phyloP scores from a whole-genome alignment of 2,329 filamentous ascomycete genomes.

The Fusarium miscanthi region DNA sequence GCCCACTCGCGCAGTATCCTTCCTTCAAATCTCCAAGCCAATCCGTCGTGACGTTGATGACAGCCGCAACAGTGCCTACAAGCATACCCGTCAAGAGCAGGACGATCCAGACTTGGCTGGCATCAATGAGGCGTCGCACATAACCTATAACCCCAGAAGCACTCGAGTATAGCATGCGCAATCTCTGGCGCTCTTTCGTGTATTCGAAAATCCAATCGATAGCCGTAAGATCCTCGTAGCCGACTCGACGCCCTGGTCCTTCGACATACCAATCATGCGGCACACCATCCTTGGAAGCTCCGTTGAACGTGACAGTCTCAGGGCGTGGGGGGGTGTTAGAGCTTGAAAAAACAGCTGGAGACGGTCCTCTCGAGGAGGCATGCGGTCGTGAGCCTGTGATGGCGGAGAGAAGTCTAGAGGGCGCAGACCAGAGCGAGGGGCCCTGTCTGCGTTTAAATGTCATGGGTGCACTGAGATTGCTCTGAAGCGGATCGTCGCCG shows the following conservation, averaged over 20 bases:
- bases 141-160: conserved; percentile 79
- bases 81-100: conserved; percentile 86
- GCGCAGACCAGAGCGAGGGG: conserved; percentile 57
- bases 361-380: conserved; percentile 30
- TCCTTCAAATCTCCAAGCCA: conserved; percentile 95
- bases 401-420: conserved; percentile 61
- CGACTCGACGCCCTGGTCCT: conserved; percentile 87
- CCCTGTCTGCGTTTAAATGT: conserved; percentile 80
- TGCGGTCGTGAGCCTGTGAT: conserved; percentile 50
- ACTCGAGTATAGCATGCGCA: conserved; percentile 79
- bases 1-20: conserved; percentile 81
- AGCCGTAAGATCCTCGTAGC: conserved; percentile 94
- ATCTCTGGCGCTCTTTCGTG: conserved; percentile 90
- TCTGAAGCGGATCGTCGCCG: conserved; percentile 66
- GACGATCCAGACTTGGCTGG: conserved; percentile 91
- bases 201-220: conserved; percentile 99
- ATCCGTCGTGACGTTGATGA: conserved; percentile 89
- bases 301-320: conserved; percentile 30
- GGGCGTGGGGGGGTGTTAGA: conserved; percentile 21
- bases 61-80: conserved; percentile 85
- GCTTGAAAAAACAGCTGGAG: conserved; percentile 30
- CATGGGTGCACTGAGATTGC: conserved; percentile 62
- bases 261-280: conserved; percentile 87
- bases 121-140: conserved; percentile 78
- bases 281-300: conserved; percentile 58